Base-by-base conservation (phyloP, 2,329 filamentous ascomycete species). In the Keithomyces neogunnii region DNA sequence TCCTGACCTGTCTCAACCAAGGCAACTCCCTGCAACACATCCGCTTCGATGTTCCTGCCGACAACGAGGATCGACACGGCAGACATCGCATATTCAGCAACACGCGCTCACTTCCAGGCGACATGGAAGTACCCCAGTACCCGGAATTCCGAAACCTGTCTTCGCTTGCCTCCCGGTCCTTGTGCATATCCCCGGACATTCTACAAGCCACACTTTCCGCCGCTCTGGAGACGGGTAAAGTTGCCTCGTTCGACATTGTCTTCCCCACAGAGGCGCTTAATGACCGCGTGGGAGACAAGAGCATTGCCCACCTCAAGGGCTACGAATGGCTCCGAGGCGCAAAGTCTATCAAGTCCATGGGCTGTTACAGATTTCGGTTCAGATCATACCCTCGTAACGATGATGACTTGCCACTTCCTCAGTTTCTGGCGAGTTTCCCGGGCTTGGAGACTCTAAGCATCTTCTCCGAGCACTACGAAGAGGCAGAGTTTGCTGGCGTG, bases 271-370 rank as follows among this genome's bases (percentile, higher is more conserved):
- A 63, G 3, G 35, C 53, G 19, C 47, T 62, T 32, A 50, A 59
- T 10, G 57, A 55, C 5, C 55, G 50, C 2, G 45, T 51, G n/a
- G 68, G 65, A 10, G 49, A 55, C n/a, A 47, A 48, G n/a, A 63
- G 62, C 50, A 51, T 54, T 9, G 51, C 60, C 11, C 63, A 69
- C 49, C 56, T 72, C 10, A 48, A 57, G 13, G 56, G 58, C 2
- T 65, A 67, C 51, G 55, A 53, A 5, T 73, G 70, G 69, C 58
- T 73, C 2, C 58, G 62, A 11, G 69, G 69, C 36, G 57, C 62
- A 2, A 42, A 57, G 26, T 65, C 60, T 2, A 66, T 73, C 31
- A 62, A 54, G 39, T 62, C 59, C 35, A 59, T 73, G 2, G 66
- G 66, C 3, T 45, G 72, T 31, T 67, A 62, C 40, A 53, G 64